Evolutionary conservation across 2,329 filamentous ascomycete species (phyloP).

Genomic region (Blastomyces gilchristii): DNA sequence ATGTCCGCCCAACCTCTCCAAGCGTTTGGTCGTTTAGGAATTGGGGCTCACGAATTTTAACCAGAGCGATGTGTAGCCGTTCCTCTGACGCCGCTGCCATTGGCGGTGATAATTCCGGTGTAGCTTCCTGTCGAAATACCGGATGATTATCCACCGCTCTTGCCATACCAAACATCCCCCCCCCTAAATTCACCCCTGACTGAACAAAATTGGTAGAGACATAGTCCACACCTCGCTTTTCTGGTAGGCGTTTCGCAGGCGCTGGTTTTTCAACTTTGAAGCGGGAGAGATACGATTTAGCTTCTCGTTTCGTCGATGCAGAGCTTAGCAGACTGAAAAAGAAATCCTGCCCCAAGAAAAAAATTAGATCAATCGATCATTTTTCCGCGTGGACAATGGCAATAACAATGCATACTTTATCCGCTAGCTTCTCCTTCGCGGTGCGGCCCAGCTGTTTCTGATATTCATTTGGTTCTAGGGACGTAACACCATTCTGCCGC

Average conservation of each 20-base stretch:
- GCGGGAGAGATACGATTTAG: conserved; percentile 80
- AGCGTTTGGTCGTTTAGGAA: conserved; percentile 58
- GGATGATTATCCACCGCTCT: conserved; percentile 50
- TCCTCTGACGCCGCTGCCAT: conserved; percentile 20
- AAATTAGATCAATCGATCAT: not conserved
- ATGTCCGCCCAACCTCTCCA: conserved; percentile 66
- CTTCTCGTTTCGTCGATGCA: conserved; percentile 84
- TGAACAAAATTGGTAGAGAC: conserved; percentile 14
- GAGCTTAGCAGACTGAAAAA: conserved; percentile 78
- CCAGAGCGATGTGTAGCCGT: conserved; percentile 64
- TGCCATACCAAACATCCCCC: conserved; percentile 46
- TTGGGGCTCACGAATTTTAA: conserved; percentile 71
- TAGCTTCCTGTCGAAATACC: conserved; percentile 47
- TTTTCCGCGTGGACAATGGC: not conserved
- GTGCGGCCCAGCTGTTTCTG: conserved; percentile 28
- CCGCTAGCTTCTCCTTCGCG: conserved; percentile 36
- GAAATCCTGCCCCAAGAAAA: conserved; percentile 52
- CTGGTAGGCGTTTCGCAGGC: not conserved
- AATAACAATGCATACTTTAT: conserved; percentile 25
- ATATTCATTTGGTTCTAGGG: conserved; percentile 2
- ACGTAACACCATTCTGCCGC: conserved; percentile 4
- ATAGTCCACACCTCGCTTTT: not conserved
- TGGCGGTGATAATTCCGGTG: conserved; percentile 29
- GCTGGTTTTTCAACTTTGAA: conserved; percentile 46
- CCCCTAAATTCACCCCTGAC: conserved; percentile 51